A percentile compares a stretch with the other conserved stretches of the same genome.
Evolutionary conservation across 192 early-diverging fungal genomes (phyloP).

Genomic region (Backusella circina): DNA sequence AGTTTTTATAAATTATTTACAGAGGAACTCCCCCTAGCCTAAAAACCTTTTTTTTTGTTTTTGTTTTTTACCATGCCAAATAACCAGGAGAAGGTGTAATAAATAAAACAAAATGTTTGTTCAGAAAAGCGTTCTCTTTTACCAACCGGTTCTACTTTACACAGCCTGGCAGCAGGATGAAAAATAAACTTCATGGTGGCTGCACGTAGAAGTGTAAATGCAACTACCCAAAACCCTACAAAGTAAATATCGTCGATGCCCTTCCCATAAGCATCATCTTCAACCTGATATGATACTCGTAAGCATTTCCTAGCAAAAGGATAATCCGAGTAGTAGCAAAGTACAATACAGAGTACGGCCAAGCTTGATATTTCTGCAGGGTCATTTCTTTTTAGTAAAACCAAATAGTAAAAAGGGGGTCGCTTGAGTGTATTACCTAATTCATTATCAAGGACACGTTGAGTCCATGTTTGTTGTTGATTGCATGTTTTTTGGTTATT

Average conservation of each 20-base stretch:
- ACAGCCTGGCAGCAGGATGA: slow-evolving; percentile 36
- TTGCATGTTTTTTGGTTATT: neutral
- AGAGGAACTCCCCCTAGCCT: neutral
- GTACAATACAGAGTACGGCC: too few species aligned
- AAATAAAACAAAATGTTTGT: slow-evolving; percentile 74
- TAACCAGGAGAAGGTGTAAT: slow-evolving; percentile 62
- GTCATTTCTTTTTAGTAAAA: neutral
- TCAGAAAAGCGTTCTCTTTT: slow-evolving; percentile 62
- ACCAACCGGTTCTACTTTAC: slow-evolving; percentile 20
- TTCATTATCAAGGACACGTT: neutral
- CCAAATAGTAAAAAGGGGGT: neutral
- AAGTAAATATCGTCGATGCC: slow-evolving; percentile 59
- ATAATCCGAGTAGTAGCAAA: too few species aligned
- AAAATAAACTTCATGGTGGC: slow-evolving; percentile 50
- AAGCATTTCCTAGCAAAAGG: too few species aligned
- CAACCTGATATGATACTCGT: too few species aligned
- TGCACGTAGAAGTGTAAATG: slow-evolving; percentile 61
- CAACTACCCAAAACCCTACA: slow-evolving; percentile 63
- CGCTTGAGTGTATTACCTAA: neutral
- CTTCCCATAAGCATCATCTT: too few species aligned
- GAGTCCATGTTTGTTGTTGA: neutral
- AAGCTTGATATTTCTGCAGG: neutral
- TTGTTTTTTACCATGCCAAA: slow-evolving; percentile 70
- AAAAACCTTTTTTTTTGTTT: too few species aligned
- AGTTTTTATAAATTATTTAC: too few species aligned